Evolutionary conservation across 495 filamentous ascomycete genomes (phyloP).

Genomic region (Choiromyces venosus): DNA sequence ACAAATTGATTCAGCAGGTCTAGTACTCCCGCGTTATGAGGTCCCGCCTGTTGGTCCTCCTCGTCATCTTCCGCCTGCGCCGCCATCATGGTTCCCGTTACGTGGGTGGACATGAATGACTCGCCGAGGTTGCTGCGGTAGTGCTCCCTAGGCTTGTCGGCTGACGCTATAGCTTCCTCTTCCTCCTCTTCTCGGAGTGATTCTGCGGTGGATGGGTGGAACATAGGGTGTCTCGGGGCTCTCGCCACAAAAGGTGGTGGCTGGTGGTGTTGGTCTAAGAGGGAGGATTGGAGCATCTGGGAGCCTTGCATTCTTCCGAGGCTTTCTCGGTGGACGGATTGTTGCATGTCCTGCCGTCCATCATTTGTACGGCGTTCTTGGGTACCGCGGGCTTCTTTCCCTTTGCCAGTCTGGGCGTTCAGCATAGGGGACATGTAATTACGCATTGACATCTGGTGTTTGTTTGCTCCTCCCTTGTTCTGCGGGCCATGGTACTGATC

Average conservation of each 20-base stretch:
- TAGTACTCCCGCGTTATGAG: constrained; percentile 61
- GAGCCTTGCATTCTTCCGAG: constrained; percentile 27
- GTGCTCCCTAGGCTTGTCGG: constrained; percentile 47
- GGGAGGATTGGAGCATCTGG: constrained; percentile 36
- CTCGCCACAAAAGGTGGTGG: constrained; percentile 47
- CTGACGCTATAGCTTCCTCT: constrained; percentile 39
- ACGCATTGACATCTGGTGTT: constrained; percentile 42
- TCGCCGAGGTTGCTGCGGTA: constrained; percentile 59
- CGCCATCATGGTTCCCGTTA: constrained; percentile 48
- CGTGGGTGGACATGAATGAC: constrained; percentile 58
- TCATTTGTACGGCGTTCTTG: constrained; percentile 20
- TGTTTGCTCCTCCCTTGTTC: constrained; percentile 25
- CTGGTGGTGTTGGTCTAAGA: constrained; percentile 69
- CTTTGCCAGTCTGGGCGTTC: constrained; percentile 30
- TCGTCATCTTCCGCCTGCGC: constrained; percentile 51
- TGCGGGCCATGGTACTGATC: constrained; percentile 64
- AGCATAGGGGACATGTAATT: constrained; percentile 35
- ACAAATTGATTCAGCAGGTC: constrained; percentile 84
- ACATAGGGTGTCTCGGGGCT: constrained; percentile 48
- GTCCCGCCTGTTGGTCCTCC: constrained; percentile 45
- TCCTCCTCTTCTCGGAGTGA: constrained; percentile 36
- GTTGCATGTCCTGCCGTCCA: constrained; percentile 17
- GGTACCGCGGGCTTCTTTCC: constrained; percentile 11
- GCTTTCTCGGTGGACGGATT: constrained; percentile 27
- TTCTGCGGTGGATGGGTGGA: constrained; percentile 42